Base-by-base conservation (phyloP, 2,329 filamentous ascomycete species). In the Sclerotiophoma versabilis region DNA sequence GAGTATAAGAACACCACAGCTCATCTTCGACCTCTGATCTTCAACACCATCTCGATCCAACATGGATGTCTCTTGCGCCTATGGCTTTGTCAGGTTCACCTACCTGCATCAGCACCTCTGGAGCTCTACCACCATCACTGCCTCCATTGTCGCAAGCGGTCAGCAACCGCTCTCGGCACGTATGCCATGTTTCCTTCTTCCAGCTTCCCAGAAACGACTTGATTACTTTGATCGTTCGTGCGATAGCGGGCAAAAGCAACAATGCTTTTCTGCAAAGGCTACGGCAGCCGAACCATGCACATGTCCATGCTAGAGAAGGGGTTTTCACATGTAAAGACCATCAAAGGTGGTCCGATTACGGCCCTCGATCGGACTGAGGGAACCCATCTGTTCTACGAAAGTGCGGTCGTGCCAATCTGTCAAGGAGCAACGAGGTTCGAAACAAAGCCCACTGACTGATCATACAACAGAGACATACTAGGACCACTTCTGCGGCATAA, bases 41-140 rank as follows among this genome's bases (percentile, higher is more conserved):
- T 25, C 12, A n/a, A 11, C 36, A 39, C 22, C 7, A 36, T 5
- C 10, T 25, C 22, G 5, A 9, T 12, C 26, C 57, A 55, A 10
- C 10, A 70, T 70, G 66, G 57, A 69, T 36, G 64, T 59, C n/a
- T 66, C 62, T 3, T 90, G 87, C 69, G 85, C 89, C 71, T 91
- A 88, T 76, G 84, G 85, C 46, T 75, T 81, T 14, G 80, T 90
- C 47, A 66, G 70, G 30, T 90, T 90, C 77, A 83, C 78, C 58
- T 87, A 25, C 86, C 88, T 1, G 74, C 82, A 0, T 72, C 79
- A 3, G 77, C 82, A 52, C 87, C 88, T 0, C 74, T 88, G 36
- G 83, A 82, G n/a, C 76, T 90, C 44, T 90, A 87, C 72, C 85
- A 90, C 68, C 91, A 88, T 75, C 88, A 90, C 75, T 91, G 88